Base-by-base conservation (phyloP, 2,329 filamentous ascomycete species). In the Botrytis tulipae region DNA sequence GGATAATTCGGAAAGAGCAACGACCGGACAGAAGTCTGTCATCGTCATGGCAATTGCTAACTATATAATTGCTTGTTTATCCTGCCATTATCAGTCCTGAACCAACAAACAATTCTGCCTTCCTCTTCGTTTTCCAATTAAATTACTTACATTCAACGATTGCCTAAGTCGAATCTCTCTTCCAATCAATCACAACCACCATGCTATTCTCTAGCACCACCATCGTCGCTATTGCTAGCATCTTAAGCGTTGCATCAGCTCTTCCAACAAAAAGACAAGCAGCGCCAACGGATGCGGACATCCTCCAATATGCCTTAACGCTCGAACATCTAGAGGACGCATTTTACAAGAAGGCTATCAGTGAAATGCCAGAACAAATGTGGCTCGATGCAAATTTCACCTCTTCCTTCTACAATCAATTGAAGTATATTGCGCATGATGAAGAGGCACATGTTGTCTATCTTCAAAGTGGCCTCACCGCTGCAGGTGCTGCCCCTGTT, bases 301-400 rank as follows among this genome's bases (percentile, higher is more conserved):
- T 86, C 70, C 82, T 86, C 71, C 84, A 85, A 81, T 86, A 85
- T 69, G 85, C 85, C 32, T 79, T 86, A 68, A 84, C 84, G 74
- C 84, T 89, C 18, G 88, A 89, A 81, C 85, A 88, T 74, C 85
- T 89, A 54, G 90, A 92, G 82, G 84, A 89, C 75, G 84, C 84
- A 69, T 92, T 92, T 82, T 93, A 92, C 82, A 84, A 83, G 54
- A 80, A 90, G 63, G 90, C 87, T 57, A 83, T 92, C 10, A 81
- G 83, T 74, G 89, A 88, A 76, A 92, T 87, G 83, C 84, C 83
- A 51, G 80, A 85, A 72, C 75, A 81, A 3, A 83, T 87, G 76
- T 91, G 91, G 79, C 77, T 81, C 35, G 82, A 81, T 40, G 87
- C 87, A 57, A 88, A 87, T 22, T 86, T 85, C 79, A 81, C 85